Evolutionary conservation across 352 stramenopile genomes (phyloP).

Genomic region (Globisporangium solare): DNA sequence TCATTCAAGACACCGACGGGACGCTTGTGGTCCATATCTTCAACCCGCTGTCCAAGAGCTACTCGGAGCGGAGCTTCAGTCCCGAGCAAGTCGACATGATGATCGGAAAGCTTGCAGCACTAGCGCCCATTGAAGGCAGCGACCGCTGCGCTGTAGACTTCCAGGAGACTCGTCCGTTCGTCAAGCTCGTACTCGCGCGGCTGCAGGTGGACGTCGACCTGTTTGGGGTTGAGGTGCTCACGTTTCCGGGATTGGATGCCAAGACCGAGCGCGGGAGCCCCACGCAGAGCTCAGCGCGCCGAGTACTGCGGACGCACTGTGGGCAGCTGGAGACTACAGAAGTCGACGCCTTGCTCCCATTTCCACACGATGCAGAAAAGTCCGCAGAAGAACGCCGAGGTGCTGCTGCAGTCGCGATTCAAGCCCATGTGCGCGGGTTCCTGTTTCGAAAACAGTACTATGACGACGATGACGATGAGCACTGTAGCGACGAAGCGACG

Average conservation of each 20-base stretch:
- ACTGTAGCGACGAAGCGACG: background rate
- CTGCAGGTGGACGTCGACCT: conserved; percentile 56
- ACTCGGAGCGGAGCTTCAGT: conserved; percentile 10
- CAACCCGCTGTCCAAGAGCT: conserved; percentile 11
- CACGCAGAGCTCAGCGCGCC: too few relatives aligned
- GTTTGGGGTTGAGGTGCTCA: conserved; percentile 46
- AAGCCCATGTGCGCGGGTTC: conserved; percentile 13
- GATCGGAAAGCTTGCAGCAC: conserved; percentile 3
- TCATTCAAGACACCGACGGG: conserved; percentile 9
- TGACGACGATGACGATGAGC: background rate
- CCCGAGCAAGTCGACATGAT: conserved; percentile 7
- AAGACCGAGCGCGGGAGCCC: background rate
- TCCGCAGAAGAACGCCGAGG: too few relatives aligned
- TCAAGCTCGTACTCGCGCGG: conserved; percentile 26
- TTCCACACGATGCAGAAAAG: too few relatives aligned
- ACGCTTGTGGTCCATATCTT: conserved; percentile 5
- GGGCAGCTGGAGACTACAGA: too few relatives aligned
- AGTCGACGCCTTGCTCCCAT: too few relatives aligned
- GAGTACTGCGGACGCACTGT: too few relatives aligned
- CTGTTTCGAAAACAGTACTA: conserved; percentile 17
- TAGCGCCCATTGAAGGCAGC: too few relatives aligned
- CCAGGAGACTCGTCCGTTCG: conserved; percentile 19
- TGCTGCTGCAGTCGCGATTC: conserved; percentile 6
- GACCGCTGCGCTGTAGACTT: background rate
- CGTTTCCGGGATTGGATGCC: conserved; percentile 40